These are phyloP conservation scores for Carex pumila DNA, from an alignment of 176 grass and related monocot species.

Conservation along the genomic window DNA sequence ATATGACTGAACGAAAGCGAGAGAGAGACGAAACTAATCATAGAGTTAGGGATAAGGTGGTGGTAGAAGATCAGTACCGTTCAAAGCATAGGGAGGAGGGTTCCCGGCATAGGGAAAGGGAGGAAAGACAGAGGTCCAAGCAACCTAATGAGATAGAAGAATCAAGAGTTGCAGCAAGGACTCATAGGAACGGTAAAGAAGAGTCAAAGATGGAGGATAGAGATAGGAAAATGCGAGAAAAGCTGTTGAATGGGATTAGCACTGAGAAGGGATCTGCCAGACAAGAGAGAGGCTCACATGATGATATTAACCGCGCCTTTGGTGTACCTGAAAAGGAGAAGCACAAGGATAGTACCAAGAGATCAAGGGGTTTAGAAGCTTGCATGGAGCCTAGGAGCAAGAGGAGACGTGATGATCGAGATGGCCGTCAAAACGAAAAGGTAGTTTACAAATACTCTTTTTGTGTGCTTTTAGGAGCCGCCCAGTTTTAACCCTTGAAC, in stretches of 20 bases:
- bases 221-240: conserved; percentile 40
- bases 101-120: conserved; percentile 69
- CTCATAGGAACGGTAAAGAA: conserved; percentile 9
- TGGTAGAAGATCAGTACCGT: conserved; percentile 69
- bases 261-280: conserved; percentile 54
- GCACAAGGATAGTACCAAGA: conserved; percentile 63
- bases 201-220: conserved; percentile 9
- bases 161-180: conserved; percentile 42
- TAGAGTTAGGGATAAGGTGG: conserved; percentile 69
- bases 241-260: conserved; percentile 36
- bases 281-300: conserved; percentile 49
- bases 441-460: conserved; percentile 39
- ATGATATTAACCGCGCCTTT: conserved; percentile 43
- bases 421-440: conserved; percentile 51
- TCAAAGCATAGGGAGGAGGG: conserved; percentile 51
- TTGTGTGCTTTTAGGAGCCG: neutral
- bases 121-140: conserved; percentile 74
- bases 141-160: conserved; percentile 75
- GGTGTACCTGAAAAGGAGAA: conserved; percentile 65
- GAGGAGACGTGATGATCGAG: conserved; percentile 65
- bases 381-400: conserved; percentile 32
- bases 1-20: conserved; percentile 38
- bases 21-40: conserved; percentile 56
- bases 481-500: neutral
- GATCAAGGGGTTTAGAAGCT: conserved; percentile 48